Evolutionary conservation across 2,329 filamentous ascomycete genomes (phyloP), one percentile per base, ranked within the genome.

Genomic region (Hortaea werneckii): DNA sequence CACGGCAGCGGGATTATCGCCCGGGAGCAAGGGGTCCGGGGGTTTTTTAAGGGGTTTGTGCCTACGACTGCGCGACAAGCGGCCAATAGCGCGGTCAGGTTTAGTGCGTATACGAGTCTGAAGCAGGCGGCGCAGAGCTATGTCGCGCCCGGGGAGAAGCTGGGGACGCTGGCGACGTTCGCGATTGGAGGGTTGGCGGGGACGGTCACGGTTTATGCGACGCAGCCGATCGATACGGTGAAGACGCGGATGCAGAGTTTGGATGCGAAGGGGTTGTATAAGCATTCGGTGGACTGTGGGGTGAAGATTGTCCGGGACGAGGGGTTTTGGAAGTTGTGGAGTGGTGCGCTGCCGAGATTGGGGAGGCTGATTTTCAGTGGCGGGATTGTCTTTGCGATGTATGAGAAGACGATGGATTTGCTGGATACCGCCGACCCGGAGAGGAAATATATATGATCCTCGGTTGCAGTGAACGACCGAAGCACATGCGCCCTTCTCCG

Each of bases 191-290:
- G 85, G 20, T 68, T 92, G 26, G 90, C 92, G 0, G 92, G 92
- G 2, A 69, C 94, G 5, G 88, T 96, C 51, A 98, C 92, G 1
- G 92, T 98, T 45, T 89, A 79, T 49, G 68, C 68, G 1, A 75
- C 80, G 2, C 82, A 83, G 67, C 80, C 80, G 1, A 69, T 98
- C 38, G 92, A 98, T 66, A 96, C 90, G 0, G 78, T 98, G 64
- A 98, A 98, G 78, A 98, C 92, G 41, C 71, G 77, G 51, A 98
- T 98, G 92, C 92, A 98, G 76, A 94, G 87, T 55, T 83, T 95
- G 50, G 87, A 95, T 65, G 87, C 90, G 30, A 78, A 77, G 51
- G 72, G 69, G 38, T 69, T 83, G 50, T 98, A 98, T 63, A 88
- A 85, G 62, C 95, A 94, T 68, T 92, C 83, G 57, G 77, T 94